A percentile compares a stretch with the other conserved stretches of the same genome.
Evolutionary conservation across 805 yeast genomes (phyloP).

Genomic region (Lipomyces sp.): DNA sequence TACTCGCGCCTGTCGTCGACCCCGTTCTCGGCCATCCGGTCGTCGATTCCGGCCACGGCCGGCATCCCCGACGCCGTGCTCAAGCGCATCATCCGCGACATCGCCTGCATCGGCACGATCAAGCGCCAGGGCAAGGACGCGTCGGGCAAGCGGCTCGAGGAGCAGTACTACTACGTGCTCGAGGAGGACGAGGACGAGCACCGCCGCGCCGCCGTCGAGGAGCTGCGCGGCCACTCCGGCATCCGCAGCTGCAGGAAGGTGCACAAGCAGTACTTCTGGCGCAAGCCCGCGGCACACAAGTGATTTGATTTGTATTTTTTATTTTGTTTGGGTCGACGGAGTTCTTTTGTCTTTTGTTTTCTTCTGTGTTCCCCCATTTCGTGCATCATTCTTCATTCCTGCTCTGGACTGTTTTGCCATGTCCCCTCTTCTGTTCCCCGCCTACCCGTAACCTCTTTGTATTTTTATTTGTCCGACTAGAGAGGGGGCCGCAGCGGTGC

Average conservation of each 20-base stretch:
- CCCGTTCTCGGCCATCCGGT: constrained; percentile 67
- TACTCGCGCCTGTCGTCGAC: constrained; percentile 85
- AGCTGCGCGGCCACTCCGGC: constrained; percentile 71
- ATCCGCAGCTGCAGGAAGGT: constrained; percentile 87
- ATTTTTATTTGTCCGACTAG: too few relatives aligned
- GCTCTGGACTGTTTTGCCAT: too few relatives aligned
- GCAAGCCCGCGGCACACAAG: constrained; percentile 44
- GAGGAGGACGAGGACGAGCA: constrained; percentile 73
- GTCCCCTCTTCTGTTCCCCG: too few relatives aligned
- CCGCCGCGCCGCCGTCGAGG: constrained; percentile 66
- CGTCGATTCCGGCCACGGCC: constrained; percentile 45
- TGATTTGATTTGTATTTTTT: background rate
- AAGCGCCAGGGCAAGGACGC: constrained; percentile 92
- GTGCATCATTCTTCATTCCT: too few relatives aligned
- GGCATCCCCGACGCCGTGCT: constrained; percentile 41
- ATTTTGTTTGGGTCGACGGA: background rate
- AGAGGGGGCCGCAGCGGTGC: too few relatives aligned
- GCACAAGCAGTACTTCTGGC: constrained; percentile 85
- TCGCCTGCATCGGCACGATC: constrained; percentile 78
- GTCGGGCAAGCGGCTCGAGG: constrained; percentile 90
- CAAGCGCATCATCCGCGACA: constrained; percentile 44
- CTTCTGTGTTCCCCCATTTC: too few relatives aligned
- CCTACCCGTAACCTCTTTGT: too few relatives aligned
- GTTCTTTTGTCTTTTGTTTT: background rate
- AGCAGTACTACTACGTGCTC: constrained; percentile 85